Evolutionary conservation across 2,329 filamentous ascomycete species (phyloP), one percentile per base, ranked within the genome.

Genomic region (Arachnomyces sp.): DNA sequence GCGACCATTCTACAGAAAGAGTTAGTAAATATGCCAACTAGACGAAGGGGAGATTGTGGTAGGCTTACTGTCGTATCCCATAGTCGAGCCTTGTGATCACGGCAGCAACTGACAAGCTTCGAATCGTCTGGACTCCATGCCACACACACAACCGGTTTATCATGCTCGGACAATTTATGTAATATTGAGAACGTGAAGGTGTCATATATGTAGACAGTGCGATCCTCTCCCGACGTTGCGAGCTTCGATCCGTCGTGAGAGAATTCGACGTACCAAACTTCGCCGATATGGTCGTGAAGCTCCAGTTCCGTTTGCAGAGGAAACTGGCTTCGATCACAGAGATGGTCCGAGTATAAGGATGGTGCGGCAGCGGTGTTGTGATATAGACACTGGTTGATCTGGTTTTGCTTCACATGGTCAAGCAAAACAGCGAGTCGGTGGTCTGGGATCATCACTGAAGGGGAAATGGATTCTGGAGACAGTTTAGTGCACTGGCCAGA

Each of bases 361-460:
- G 88, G 88, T 1, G 85, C 76, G 3, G 72, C 65, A 2, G 79
- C 73, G 3, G 81, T 87, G 39, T 93, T 95, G 65, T 98, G 92
- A 61, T 89, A 96, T 30, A 89, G 66, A 58, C 92, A 98, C 20
- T 76, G 77, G 38, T 81, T 76, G 43, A 95, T 84, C 65, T 95
- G 90, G 47, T 74, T 78, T 45, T 82, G 74, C 58, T 95, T 94
- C 29, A 94, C 80, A 49, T 93, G 81, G 42, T 89, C 74, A 38
- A 98, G 68, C 12, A 98, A 70, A 28, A 80, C 74, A 2, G 87
- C 86, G 33, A 98, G 71, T 5, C 92, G 81, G 59, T 92, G 85
- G 56, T 94, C 86, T 1, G 92, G 92, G 40, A 98, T 83, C 89
- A 98, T 96, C 33, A 94, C 85, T 3, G 88, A 92, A 0, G 92